A percentile compares a stretch with the other conserved stretches of the same genome.
Evolutionary conservation across 208 protist species (phyloP).

Genomic region (Acanthamoeba polyphaga): DNA sequence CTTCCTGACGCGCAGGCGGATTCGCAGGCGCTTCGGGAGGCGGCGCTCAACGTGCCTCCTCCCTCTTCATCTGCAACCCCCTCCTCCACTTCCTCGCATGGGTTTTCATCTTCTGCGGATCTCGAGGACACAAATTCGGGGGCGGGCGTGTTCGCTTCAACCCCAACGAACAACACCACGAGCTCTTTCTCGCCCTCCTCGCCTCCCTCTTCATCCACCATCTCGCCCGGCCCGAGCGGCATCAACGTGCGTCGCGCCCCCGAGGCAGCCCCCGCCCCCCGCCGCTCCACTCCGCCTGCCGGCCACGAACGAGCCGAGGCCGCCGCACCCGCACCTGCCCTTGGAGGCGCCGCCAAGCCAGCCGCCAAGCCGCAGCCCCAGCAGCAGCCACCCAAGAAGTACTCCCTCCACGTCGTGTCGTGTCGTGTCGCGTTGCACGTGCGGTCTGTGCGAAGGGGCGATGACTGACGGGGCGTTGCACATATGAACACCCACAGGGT

Average conservation of each 20-base stretch:
- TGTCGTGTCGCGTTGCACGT: not conserved
- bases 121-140: not conserved
- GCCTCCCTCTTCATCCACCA: not conserved
- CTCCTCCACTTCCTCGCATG: not conserved
- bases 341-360: not conserved
- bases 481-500: not conserved
- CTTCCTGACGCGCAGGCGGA: not conserved
- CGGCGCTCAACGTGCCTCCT: not conserved
- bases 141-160: not conserved
- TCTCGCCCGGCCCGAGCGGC: not conserved
- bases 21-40: not conserved
- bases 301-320: not conserved
- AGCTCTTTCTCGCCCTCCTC: not conserved
- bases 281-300: not conserved
- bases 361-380: not conserved
- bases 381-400: not conserved
- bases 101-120: not conserved
- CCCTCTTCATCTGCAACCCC: not conserved
- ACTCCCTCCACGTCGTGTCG: not conserved
- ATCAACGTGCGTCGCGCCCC: slow-evolving; percentile 38
- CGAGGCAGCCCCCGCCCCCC: not conserved
- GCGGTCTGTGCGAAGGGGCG: not conserved
- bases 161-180: not conserved
- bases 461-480: not conserved
- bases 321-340: too few relatives aligned